Percentiles rank a stretch among this genome's conserved stretches.
Evolutionary conservation across 176 grass and related monocot species (phyloP).

Genomic region (Zea luxurians): DNA sequence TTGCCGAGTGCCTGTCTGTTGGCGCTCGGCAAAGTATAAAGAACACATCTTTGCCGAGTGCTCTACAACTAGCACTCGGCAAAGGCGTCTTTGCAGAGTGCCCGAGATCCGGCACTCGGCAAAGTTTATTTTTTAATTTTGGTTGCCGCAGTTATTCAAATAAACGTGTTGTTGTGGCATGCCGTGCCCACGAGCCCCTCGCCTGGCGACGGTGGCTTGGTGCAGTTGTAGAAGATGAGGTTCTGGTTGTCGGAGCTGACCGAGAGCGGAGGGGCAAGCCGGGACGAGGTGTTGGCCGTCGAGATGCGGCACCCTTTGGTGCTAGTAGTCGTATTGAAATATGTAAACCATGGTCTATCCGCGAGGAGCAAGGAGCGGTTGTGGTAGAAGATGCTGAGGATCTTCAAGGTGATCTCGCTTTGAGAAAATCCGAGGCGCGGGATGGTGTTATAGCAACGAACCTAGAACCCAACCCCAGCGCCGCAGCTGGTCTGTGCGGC

Average conservation of each 20-base stretch:
- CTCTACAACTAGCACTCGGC: too few species aligned
- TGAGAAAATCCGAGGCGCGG: not conserved
- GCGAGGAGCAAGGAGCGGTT: conserved; percentile 24
- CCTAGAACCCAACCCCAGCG: not conserved
- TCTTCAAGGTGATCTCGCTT: rapidly evolving
- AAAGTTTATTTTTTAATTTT: too few species aligned
- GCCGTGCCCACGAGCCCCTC: not conserved
- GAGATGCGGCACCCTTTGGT: not conserved
- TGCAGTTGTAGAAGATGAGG: not conserved
- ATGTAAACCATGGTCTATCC: too few species aligned
- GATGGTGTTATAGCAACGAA: not conserved
- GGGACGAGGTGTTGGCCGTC: not conserved
- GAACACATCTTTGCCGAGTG: too few species aligned
- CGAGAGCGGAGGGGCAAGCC: not conserved
- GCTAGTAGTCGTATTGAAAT: too few species aligned
- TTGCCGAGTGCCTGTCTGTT: too few species aligned
- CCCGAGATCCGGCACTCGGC: too few species aligned
- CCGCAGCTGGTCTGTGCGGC: not conserved
- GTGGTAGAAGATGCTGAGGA: conserved; percentile 28
- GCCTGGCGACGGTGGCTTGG: not conserved
- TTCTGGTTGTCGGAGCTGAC: not conserved
- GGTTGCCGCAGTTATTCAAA: too few species aligned
- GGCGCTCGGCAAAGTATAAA: too few species aligned
- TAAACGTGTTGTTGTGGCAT: not conserved
- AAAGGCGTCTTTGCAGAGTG: too few species aligned